Evolutionary conservation across 202 grass and related monocot genomes (phyloP).

Genomic region (Zoysia matrella): DNA sequence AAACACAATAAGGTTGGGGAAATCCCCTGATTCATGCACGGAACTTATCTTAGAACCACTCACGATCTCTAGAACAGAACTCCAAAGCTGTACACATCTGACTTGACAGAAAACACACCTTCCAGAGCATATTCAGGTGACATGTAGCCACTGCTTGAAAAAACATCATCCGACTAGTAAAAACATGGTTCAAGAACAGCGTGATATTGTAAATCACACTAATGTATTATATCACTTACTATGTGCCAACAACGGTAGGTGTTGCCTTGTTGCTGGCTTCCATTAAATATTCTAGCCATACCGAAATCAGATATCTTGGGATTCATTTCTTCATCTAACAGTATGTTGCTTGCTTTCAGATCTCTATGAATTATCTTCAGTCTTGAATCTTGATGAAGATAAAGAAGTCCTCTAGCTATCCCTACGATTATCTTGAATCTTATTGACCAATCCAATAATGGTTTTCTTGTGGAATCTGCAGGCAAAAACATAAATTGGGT

Average conservation of each 20-base stretch:
- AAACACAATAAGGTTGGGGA: slow-evolving; percentile 41
- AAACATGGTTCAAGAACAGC: not conserved
- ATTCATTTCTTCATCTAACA: slow-evolving; percentile 53
- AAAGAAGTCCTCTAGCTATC: slow-evolving; percentile 51
- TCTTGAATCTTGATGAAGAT: slow-evolving; percentile 63
- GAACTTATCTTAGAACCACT: slow-evolving; percentile 46
- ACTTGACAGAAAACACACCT: slow-evolving; percentile 53
- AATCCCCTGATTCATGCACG: not conserved
- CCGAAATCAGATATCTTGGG: slow-evolving; percentile 73
- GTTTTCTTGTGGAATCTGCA: slow-evolving; percentile 40
- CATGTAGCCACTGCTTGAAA: slow-evolving; percentile 52
- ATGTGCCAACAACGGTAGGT: slow-evolving; percentile 62
- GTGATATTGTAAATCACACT: not conserved
- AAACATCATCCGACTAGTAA: not conserved
- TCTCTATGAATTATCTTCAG: slow-evolving; percentile 57
- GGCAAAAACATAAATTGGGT: not conserved
- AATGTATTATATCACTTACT: slow-evolving; percentile 40
- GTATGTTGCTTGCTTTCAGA: slow-evolving; percentile 59
- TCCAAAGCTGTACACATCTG: slow-evolving; percentile 56
- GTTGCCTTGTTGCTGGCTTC: slow-evolving; percentile 31
- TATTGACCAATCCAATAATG: slow-evolving; percentile 47
- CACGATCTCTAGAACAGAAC: slow-evolving; percentile 55
- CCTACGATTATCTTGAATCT: slow-evolving; percentile 56
- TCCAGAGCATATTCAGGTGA: slow-evolving; percentile 61
- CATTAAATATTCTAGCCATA: slow-evolving; percentile 51